Base-by-base conservation (phyloP, 345 rosid species). In the Eucalyptus curtisii region DNA sequence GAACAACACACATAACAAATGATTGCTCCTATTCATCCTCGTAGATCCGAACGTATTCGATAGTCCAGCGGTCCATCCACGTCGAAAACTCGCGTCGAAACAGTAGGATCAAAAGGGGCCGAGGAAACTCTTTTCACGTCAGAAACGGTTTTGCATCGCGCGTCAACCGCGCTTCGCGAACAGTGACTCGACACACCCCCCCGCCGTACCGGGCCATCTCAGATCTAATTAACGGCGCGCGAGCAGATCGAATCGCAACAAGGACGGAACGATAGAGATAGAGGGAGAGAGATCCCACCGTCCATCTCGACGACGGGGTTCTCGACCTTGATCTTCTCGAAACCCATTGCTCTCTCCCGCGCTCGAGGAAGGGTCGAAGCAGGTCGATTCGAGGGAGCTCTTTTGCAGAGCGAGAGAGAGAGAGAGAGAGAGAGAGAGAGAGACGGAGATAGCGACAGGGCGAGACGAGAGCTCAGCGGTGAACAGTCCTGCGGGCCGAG, bases 271-370 rank as follows among this genome's bases (percentile, higher is more conserved):
- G 79, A 53, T 82, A 82, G 68, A 50, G 7, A 31, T 33, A 44
- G 49, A 42, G 27, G 44, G n/a, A 66, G 45, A 85, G 49, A 52
- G 90, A 88, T 85, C 92, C 90, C 95, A 97, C 99, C 99, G 89
- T 97, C 99, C 99, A 97, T 97, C 93, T 97, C 99, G 16, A 97
- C 99, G 94, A 97, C 92, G 94, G 99, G 99, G 88, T 95, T 97
- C 84, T 96, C 93, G 52, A 97, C 99, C 95, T 95, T 95, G 96
- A 97, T 97, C 98, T 95, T 97, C 90, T 95, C 93, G 88, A 94
- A 94, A 81, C 93, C 96, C 99, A 97, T 97, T 22, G 49, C 57
- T 40, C 20, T 88, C 48, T 20, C 52, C 30, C 44, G 45, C 30
- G 3, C 57, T 45, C 44, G 5, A 24, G 44, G 24, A 52, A 24